These are phyloP conservation scores for Sisymbrium irio DNA, from an alignment of 345 rosid genomes.

Conservation along the genomic window DNA sequence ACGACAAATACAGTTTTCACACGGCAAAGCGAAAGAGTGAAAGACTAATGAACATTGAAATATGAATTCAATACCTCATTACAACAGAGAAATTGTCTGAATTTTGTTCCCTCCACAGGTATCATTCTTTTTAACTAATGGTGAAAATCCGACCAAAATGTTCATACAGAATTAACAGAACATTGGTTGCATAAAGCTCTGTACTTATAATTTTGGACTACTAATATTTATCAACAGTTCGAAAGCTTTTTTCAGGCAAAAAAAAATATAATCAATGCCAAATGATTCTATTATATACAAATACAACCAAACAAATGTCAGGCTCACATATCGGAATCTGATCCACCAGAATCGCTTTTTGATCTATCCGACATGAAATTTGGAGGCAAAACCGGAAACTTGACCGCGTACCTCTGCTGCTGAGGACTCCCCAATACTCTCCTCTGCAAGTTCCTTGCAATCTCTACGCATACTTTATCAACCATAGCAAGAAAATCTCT, in stretches of 20 bases:
- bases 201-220: not conserved
- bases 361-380: constrained; percentile 45
- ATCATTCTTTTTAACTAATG: not conserved
- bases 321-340: constrained; percentile 30
- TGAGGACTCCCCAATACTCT: constrained; percentile 11
- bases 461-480: constrained; percentile 62
- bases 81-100: no score
- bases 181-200: not conserved
- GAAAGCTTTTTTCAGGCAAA: not conserved
- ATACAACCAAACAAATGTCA: constrained; percentile 17
- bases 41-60: no score
- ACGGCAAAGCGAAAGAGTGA: no score
- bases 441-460: constrained; percentile 48
- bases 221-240: not conserved
- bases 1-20: no score
- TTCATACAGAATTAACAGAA: not conserved
- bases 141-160: not conserved
- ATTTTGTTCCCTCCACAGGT: no score
- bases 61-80: no score
- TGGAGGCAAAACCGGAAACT: constrained; percentile 42
- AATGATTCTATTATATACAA: constrained; percentile 22
- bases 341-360: constrained; percentile 49
- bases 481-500: constrained; percentile 84
- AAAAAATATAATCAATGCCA: constrained; percentile 1
- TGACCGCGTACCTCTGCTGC: constrained; percentile 30